Percentiles rank a stretch among this genome's conserved stretches.
Evolutionary conservation across 768 basidiomycete species (phyloP).

Genomic region (Boletus vinaceobasis): DNA sequence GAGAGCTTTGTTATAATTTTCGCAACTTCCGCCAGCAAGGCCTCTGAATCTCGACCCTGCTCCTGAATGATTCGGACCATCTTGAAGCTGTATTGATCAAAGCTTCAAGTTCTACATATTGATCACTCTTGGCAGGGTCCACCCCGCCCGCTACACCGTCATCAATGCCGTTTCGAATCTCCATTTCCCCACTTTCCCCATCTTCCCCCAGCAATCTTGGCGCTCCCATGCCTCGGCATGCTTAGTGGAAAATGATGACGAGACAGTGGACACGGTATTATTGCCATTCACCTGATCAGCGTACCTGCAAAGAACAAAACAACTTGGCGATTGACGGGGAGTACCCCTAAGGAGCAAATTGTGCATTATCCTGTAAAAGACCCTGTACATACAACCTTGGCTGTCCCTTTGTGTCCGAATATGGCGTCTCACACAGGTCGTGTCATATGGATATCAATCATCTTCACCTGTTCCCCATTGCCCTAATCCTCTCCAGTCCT

Average conservation of each 20-base stretch:
- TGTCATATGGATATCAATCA: neutral
- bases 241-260: neutral
- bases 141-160: neutral
- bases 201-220: neutral
- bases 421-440: too few relatives aligned
- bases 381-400: neutral
- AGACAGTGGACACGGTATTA: neutral
- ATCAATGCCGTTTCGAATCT: slow-evolving; percentile 23
- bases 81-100: too few relatives aligned
- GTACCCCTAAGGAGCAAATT: neutral
- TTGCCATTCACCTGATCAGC: neutral
- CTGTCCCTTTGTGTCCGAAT: too few relatives aligned
- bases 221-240: neutral
- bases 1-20: slow-evolving; percentile 6
- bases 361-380: neutral
- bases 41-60: neutral
- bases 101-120: too few relatives aligned
- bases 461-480: neutral
- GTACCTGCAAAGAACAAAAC: neutral
- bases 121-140: neutral
- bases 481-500: slow-evolving; percentile 14
- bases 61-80: too few relatives aligned
- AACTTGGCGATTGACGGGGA: neutral
- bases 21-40: too few relatives aligned
- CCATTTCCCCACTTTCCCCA: neutral